Percentiles rank a stretch among this genome's conserved stretches.
Evolutionary conservation across 1,284 basidiomycete genomes (phyloP).

Genomic region (Ceratobasidium sp.): DNA sequence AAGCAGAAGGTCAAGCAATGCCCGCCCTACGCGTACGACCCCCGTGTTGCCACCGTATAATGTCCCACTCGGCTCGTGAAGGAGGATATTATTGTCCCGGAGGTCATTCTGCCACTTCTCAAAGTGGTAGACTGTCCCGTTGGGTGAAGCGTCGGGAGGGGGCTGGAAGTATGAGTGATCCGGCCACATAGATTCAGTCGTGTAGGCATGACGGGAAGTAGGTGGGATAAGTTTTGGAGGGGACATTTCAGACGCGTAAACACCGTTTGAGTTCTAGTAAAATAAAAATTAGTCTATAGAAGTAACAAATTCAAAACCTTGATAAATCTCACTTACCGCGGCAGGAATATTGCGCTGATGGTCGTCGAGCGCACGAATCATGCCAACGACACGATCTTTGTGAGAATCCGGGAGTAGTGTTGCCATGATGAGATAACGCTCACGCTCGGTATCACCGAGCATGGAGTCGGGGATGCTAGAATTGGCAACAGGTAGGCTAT

Average conservation of each 20-base stretch:
- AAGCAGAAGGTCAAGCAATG: background rate
- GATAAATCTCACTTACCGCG: background rate
- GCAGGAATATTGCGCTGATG: background rate
- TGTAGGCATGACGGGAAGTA: background rate
- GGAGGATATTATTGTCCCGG: background rate
- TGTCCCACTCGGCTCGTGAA: constrained; percentile 5
- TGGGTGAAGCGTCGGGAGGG: background rate
- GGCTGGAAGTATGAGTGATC: background rate
- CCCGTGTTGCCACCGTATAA: background rate
- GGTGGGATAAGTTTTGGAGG: background rate
- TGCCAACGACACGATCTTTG: background rate
- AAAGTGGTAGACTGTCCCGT: background rate
- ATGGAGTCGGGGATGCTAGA: background rate
- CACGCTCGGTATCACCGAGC: background rate
- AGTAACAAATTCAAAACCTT: background rate
- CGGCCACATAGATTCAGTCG: background rate
- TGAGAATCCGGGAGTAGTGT: background rate
- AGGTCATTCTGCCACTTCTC: background rate
- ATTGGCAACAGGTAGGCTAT: background rate
- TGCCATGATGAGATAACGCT: background rate
- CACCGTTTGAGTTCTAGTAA: background rate
- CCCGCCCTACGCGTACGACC: background rate
- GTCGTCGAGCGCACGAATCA: background rate
- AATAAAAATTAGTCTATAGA: background rate
- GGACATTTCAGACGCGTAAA: too few relatives aligned